Evolutionary conservation across 495 filamentous ascomycete species (phyloP), one percentile per base, ranked within the genome.

Genomic region (Hypoxylon fuscum): DNA sequence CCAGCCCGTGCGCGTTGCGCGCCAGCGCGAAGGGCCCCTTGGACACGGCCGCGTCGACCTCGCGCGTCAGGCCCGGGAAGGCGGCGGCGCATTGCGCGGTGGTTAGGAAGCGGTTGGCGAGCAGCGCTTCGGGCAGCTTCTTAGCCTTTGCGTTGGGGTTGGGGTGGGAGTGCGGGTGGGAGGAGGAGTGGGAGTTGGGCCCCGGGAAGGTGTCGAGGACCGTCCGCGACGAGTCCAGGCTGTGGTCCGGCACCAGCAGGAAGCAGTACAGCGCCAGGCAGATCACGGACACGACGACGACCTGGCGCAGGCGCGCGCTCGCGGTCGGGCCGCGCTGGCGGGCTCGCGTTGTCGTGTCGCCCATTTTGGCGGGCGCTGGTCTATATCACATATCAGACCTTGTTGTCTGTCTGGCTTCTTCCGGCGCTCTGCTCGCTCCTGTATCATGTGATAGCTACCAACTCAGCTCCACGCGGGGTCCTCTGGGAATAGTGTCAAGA

Each of bases 11-110:
- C 29, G 68, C 67, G 14, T 55, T 68, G 18, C 73, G 71, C 59
- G 73, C 59, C 7, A 84, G 69, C 10, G 55, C 60, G 61, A 83
- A 82, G 3, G 76, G 73, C 0, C 80, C 81, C 47, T 75, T 63
- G 41, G 76, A 69, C 0, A 81, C 81, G 3, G 59, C 68, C 37
- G 73, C 55, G 42, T 81, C 79, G 49, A 84, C 71, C 57, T 81
- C 73, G 21, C 72, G 69, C 7, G 72, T 76, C 6, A 84, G 66
- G 4, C 75, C 76, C 1, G 80, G 81, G 56, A 84, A 84, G 10
- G 70, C 54, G 40, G 68, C 58, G 10, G 60, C 34, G 66, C 81
- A 84, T 58, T 81, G 71, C 14, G 60, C 49, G 18, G 76, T 72
- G 17, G 63, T 73, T 7, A 84, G 72, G 29, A 66, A 75, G 17